These are phyloP conservation scores for Hibiscus trionum DNA, from an alignment of 345 rosid species.

Conservation along the genomic window DNA sequence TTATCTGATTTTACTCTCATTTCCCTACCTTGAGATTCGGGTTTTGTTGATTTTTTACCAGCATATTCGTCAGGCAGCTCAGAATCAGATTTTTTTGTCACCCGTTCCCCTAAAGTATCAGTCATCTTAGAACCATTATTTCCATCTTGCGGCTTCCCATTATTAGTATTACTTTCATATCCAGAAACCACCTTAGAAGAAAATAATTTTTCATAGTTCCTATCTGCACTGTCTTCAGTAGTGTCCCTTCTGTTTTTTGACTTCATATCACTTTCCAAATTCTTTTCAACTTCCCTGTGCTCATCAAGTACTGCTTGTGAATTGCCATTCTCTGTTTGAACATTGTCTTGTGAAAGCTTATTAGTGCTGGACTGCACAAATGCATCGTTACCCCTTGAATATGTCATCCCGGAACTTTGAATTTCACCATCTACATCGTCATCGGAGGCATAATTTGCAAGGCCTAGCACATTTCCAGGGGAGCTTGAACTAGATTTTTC, in stretches of 20 bases:
- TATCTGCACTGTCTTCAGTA: background rate
- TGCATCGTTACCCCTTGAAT: conserved; percentile 21
- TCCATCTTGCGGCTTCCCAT: conserved; percentile 17
- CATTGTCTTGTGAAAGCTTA: conserved; percentile 16
- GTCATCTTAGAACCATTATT: conserved; percentile 12
- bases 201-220: background rate
- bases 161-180: conserved; percentile 21
- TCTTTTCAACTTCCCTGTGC: background rate
- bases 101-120: conserved; percentile 13
- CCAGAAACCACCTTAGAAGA: background rate
- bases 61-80: conserved; percentile 17
- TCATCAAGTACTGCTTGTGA: conserved; percentile 2
- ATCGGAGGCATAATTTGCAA: conserved; percentile 87
- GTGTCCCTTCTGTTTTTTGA: background rate
- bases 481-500: conserved; percentile 52
- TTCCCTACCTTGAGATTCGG: conserved; percentile 33
- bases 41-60: conserved; percentile 20
- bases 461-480: conserved; percentile 80
- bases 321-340: conserved; percentile 27
- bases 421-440: conserved; percentile 61
- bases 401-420: conserved; percentile 28
- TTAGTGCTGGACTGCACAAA: conserved; percentile 23
- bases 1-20: conserved; percentile 25
- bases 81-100: conserved; percentile 18
- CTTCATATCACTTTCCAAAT: background rate